These are phyloP conservation scores for Buddleja alternifolia DNA, from an alignment of 257 asterid genomes.

Conservation along the genomic window DNA sequence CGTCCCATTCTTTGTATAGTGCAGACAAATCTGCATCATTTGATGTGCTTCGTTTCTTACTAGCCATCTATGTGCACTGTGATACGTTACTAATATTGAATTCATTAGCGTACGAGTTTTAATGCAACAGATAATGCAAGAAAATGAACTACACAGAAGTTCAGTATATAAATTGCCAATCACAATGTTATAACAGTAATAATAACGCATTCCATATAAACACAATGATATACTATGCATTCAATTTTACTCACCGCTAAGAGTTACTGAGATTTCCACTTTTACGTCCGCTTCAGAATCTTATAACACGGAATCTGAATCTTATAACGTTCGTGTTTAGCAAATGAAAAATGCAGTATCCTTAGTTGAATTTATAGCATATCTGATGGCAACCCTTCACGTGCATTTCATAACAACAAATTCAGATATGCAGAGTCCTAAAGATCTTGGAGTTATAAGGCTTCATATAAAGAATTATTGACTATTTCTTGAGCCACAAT, in stretches of 20 bases:
- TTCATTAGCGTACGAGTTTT: conserved; percentile 40
- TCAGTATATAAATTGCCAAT: conserved; percentile 1
- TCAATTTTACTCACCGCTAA: conserved; percentile 47
- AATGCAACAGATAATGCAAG: conserved; percentile 15
- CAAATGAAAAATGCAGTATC: conserved; percentile 41
- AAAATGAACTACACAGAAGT: conserved; percentile 16
- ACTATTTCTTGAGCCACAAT: conserved; percentile 60
- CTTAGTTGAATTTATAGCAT: conserved; percentile 42
- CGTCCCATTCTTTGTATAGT: conserved; percentile 89
- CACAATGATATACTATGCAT: background rate
- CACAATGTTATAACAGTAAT: background rate
- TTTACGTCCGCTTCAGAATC: conserved; percentile 28
- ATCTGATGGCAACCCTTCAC: conserved; percentile 59
- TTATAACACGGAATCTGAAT: conserved; percentile 35
- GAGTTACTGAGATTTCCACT: conserved; percentile 33
- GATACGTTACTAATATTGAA: conserved; percentile 59
- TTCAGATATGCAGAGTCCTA: conserved; percentile 50
- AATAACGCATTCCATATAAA: background rate
- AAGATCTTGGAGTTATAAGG: conserved; percentile 41
- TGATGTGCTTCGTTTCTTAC: conserved; percentile 88
- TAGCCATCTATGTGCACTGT: conserved; percentile 90
- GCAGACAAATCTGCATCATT: conserved; percentile 68
- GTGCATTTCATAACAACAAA: conserved; percentile 36
- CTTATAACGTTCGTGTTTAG: conserved; percentile 34
- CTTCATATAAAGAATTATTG: conserved; percentile 56